Conservation (phyloP, 768 basidiomycete genomes). For the Leccinum subgranulosum region DNA sequence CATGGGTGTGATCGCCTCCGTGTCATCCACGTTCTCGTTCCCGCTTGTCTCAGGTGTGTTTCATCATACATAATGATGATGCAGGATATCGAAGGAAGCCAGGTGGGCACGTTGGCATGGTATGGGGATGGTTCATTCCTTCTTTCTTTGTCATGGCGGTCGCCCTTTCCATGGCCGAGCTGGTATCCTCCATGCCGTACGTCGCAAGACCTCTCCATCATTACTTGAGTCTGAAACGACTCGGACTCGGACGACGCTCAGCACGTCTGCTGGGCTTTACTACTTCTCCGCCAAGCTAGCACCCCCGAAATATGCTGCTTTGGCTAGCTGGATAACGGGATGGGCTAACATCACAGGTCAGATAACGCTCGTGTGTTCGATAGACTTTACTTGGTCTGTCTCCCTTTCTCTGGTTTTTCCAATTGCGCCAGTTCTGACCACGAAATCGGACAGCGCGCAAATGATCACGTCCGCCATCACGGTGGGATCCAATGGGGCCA, state of each 20-base stretch:
- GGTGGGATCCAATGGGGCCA: slow-evolving; percentile 53
- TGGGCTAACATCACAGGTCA: slow-evolving; percentile 78
- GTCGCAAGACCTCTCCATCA: slow-evolving; percentile 19
- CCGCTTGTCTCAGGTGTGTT: slow-evolving; percentile 55
- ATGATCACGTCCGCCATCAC: slow-evolving; percentile 74
- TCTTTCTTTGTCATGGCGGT: slow-evolving; percentile 64
- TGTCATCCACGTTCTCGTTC: slow-evolving; percentile 65
- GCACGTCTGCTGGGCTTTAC: slow-evolving; percentile 76
- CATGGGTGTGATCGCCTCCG: slow-evolving; percentile 71
- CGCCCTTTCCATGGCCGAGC: slow-evolving; percentile 70
- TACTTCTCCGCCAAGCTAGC: slow-evolving; percentile 78
- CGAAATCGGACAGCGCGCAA: slow-evolving; percentile 46
- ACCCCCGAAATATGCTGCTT: slow-evolving; percentile 53
- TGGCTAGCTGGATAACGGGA: slow-evolving; percentile 58
- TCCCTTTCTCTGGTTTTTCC: not conserved
- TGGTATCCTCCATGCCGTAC: slow-evolving; percentile 75
- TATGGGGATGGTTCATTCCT: slow-evolving; percentile 76
- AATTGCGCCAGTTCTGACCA: not conserved
- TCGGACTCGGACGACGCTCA: slow-evolving; percentile 30
- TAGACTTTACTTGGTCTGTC: slow-evolving; percentile 65
- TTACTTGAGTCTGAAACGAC: not conserved
- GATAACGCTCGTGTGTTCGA: slow-evolving; percentile 66
- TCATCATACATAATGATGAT: not conserved
- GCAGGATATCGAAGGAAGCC: not conserved
- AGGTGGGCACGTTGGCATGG: slow-evolving; percentile 77